A percentile compares a stretch with the other conserved stretches of the same genome.
Evolutionary conservation across 73 alveolate species (phyloP).

Genomic region (Durusdinium trenchii): DNA sequence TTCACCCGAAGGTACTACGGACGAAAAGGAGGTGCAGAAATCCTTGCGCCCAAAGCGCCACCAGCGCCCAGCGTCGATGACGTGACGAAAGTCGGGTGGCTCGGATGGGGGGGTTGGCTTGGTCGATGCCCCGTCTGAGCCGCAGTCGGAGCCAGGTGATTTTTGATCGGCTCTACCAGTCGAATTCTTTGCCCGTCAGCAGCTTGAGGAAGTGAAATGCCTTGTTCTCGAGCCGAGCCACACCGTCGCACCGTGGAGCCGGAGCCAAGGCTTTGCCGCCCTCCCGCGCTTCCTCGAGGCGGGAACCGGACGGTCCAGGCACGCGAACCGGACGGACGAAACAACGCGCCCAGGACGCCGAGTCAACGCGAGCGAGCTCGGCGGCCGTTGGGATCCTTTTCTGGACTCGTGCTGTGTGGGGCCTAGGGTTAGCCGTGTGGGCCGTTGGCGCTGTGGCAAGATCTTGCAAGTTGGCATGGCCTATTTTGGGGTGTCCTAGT

Average conservation of each 20-base stretch:
- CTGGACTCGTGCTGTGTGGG: constrained; percentile 17
- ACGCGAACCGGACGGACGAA: neutral
- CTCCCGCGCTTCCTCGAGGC: neutral
- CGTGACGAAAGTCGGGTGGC: constrained; percentile 35
- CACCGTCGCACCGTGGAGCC: no score
- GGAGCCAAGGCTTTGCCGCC: constrained; percentile 56
- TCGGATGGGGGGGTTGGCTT: neutral
- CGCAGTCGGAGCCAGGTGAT: constrained; percentile 37
- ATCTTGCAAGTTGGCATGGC: no score
- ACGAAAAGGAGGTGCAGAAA: constrained; percentile 39
- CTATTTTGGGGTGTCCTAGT: no score
- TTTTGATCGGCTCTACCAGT: constrained; percentile 65
- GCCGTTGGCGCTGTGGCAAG: no score
- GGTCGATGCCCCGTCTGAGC: neutral
- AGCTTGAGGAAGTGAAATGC: no score
- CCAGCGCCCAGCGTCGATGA: constrained; percentile 81
- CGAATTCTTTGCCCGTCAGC: constrained; percentile 37
- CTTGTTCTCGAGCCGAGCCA: no score
- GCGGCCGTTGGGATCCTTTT: constrained; percentile 33
- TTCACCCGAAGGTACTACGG: constrained; percentile 58
- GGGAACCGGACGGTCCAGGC: no score
- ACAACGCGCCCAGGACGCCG: neutral
- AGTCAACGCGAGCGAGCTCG: neutral
- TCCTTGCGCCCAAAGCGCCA: constrained; percentile 86
- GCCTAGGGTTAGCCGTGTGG: neutral